These are phyloP conservation scores for Cupressus sempervirens DNA, from an alignment of 75 land plant genomes.

Conservation along the genomic window DNA sequence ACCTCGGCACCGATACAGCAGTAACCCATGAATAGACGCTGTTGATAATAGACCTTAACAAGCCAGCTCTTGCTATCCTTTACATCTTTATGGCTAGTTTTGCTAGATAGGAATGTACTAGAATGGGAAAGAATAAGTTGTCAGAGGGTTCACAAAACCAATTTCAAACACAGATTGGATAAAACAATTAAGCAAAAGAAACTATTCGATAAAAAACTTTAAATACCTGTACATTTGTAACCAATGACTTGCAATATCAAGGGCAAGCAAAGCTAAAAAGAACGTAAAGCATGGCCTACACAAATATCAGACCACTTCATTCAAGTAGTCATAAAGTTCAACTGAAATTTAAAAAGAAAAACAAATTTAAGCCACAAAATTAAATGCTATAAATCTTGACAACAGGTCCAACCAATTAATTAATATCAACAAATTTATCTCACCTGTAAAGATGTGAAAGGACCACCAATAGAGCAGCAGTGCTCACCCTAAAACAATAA, in stretches of 20 bases:
- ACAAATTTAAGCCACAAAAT: slow-evolving; percentile 4
- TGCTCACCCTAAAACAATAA: slow-evolving; percentile 76
- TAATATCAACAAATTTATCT: background rate
- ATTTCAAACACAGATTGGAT: background rate
- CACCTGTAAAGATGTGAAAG: slow-evolving; percentile 89
- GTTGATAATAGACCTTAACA: slow-evolving; percentile 73
- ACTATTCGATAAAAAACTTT: background rate
- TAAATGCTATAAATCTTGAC: background rate
- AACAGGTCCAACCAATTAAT: background rate
- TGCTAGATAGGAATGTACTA: slow-evolving; percentile 89
- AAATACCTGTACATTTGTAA: slow-evolving; percentile 98
- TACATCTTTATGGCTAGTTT: slow-evolving; percentile 96
- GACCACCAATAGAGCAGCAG: slow-evolving; percentile 87
- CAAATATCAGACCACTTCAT: background rate
- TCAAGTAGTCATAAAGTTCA: slow-evolving; percentile 3
- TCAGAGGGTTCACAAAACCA: background rate
- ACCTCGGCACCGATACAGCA: slow-evolving; percentile 93
- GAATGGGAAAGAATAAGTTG: slow-evolving; percentile 1
- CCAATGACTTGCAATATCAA: slow-evolving; percentile 97
- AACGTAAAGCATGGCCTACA: slow-evolving; percentile 71
- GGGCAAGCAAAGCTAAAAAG: slow-evolving; percentile 73
- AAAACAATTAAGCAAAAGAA: background rate
- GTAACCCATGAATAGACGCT: slow-evolving; percentile 84
- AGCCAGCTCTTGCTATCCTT: slow-evolving; percentile 86
- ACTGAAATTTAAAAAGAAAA: background rate